Evolutionary conservation across 2,329 filamentous ascomycete species (phyloP).

Genomic region (Beauveria rudraprayagi): DNA sequence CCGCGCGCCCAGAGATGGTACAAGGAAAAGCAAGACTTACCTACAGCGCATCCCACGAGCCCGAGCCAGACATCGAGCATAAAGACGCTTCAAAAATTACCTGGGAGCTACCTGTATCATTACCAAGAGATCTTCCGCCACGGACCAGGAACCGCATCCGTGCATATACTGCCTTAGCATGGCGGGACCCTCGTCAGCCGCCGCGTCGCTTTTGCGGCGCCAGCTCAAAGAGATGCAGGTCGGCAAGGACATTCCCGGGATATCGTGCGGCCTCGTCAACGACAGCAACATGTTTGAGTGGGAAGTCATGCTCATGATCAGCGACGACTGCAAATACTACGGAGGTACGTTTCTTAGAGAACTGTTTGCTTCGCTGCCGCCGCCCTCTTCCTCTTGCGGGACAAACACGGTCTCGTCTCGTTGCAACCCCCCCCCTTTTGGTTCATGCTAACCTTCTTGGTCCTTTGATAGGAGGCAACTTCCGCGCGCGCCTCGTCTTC

Average conservation of each 20-base stretch:
- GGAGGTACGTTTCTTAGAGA: slow-evolving; percentile 55
- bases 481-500: slow-evolving; percentile 77
- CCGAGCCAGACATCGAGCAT: not conserved
- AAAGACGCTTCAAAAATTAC: not conserved
- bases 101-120: not conserved
- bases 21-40: slow-evolving; percentile 1
- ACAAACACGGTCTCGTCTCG: not conserved
- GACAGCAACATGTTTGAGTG: slow-evolving; percentile 90
- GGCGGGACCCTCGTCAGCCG: slow-evolving; percentile 43
- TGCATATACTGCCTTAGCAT: slow-evolving; percentile 17
- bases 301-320: slow-evolving; percentile 99
- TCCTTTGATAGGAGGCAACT: slow-evolving; percentile 66
- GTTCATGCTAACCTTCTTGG: not conserved
- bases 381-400: not conserved
- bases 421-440: not conserved
- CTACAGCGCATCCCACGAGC: not conserved
- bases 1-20: not conserved
- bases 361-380: not conserved
- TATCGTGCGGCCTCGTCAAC: slow-evolving; percentile 81
- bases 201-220: slow-evolving; percentile 66
- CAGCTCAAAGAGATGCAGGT: slow-evolving; percentile 94
- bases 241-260: slow-evolving; percentile 84
- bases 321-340: slow-evolving; percentile 87
- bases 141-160: not conserved
- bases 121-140: not conserved